These are phyloP conservation scores for Dryadomyces quercivorus DNA, from an alignment of 2,329 filamentous ascomycete genomes.

Conservation along the genomic window DNA sequence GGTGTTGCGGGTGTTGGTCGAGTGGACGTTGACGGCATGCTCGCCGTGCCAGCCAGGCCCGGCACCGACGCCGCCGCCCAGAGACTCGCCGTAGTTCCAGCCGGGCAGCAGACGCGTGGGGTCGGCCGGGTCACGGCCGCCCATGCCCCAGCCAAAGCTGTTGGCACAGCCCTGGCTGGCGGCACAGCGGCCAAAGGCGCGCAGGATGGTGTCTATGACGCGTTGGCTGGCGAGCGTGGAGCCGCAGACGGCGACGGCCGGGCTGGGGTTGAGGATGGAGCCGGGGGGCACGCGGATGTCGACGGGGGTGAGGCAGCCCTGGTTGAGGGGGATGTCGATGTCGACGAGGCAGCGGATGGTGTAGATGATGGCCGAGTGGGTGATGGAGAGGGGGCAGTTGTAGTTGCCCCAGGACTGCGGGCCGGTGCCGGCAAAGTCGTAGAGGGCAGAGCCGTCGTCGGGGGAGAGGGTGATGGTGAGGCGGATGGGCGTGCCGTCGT, in stretches of 20 bases:
- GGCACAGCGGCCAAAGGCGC: slow-evolving; percentile 14
- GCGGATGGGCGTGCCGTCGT: slow-evolving; percentile 22
- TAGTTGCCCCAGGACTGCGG: slow-evolving; percentile 16
- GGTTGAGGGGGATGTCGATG: slow-evolving; percentile 24
- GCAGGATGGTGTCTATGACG: slow-evolving; percentile 19
- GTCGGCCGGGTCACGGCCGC: slow-evolving; percentile 6
- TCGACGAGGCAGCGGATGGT: slow-evolving; percentile 21
- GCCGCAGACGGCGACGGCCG: slow-evolving; percentile 21
- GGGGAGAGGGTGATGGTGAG: slow-evolving; percentile 19
- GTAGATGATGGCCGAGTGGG: slow-evolving; percentile 22
- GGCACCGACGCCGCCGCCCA: slow-evolving; percentile 21
- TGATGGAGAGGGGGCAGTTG: slow-evolving; percentile 8
- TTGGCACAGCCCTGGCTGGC: slow-evolving; percentile 20
- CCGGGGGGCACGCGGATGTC: slow-evolving; percentile 19
- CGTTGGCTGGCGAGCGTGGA: slow-evolving; percentile 18
- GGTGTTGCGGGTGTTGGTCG: slow-evolving; percentile 20
- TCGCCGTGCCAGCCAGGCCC: slow-evolving; percentile 17
- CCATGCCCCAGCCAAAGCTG: slow-evolving; percentile 2
- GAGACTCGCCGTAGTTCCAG: slow-evolving; percentile 16
- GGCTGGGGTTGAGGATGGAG: slow-evolving; percentile 20
- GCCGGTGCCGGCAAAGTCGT: slow-evolving; percentile 23
- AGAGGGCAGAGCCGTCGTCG: slow-evolving; percentile 18
- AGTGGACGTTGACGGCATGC: slow-evolving; percentile 14
- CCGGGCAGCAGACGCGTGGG: background rate
- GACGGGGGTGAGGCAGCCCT: slow-evolving; percentile 24